Evolutionary conservation across 2,329 filamentous ascomycete genomes (phyloP), one percentile per base, ranked within the genome.

Genomic region (Helminthosporium solani): DNA sequence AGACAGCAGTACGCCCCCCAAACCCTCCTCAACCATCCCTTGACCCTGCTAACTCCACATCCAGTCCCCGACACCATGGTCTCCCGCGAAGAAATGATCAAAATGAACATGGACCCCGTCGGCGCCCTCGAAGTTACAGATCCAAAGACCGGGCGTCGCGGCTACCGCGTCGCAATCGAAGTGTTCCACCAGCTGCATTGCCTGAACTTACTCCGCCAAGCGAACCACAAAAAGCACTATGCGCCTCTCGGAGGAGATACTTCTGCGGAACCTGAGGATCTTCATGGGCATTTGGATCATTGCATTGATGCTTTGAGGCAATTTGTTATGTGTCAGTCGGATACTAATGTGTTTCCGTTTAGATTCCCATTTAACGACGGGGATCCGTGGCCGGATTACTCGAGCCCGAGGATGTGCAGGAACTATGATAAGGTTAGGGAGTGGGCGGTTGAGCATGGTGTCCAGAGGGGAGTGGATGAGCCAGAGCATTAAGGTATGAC

Each of bases 141-240:
- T 23, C 49, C 52, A 2, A 28, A 30, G 20, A 54, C 52, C 16
- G 52, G 52, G 2, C 46, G 46, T 15, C 50, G 47, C 20, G 56
- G 56, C 41, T 59, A 44, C 43, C 52, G 54, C 23, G 54, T 59
- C 35, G 52, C 53, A 27, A 52, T 58, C 42, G 55, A 55, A 50
- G 56, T 59, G 33, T 56, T 57, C 46, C 56, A 59, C 41, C 56
- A 59, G 28, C 49, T 59, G 19, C 56, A 59, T 42, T 59, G 56
- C 43, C 46, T 59, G 20, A 58, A 58, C 34, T 38, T 58, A 12
- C 44, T 58, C 6, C 49, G 55, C 36, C 53, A 58, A 42, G 44
- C 51, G 11, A 54, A 51, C 23, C 46, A 52, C 40, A 52, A 44
- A 35, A 31, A 48, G 2, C 46, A 56, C 34, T 58, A 58, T 34